Percentiles rank a stretch among this genome's conserved stretches.
These are phyloP conservation scores for Colletotrichum lentis DNA, from an alignment of 2,329 filamentous ascomycete genomes.

Conservation along the genomic window DNA sequence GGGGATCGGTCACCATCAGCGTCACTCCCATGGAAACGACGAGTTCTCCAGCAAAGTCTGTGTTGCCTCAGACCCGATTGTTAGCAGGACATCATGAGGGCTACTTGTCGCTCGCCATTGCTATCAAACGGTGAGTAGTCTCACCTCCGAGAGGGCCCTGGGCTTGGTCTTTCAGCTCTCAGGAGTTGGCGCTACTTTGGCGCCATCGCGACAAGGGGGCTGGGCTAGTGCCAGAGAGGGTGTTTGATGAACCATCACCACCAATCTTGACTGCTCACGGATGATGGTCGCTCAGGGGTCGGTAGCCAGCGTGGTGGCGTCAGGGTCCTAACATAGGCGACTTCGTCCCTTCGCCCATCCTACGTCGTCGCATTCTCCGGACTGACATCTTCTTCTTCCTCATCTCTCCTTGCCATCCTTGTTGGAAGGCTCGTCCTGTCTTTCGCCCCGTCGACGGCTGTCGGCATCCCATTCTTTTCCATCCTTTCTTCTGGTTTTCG, in stretches of 20 bases:
- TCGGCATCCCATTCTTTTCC: conserved; percentile 12
- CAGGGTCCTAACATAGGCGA: neutral
- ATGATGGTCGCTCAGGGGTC: conserved; percentile 8
- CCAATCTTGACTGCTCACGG: neutral
- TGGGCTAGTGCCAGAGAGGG: neutral
- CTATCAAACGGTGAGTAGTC: neutral
- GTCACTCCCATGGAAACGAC: no score
- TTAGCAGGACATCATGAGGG: neutral
- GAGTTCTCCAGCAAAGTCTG: no score
- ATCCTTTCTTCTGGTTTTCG: neutral
- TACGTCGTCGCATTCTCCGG: neutral
- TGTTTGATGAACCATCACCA: conserved; percentile 25
- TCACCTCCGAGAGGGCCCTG: neutral
- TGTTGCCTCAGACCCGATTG: neutral
- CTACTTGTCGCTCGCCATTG: neutral
- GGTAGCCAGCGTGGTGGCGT: conserved; percentile 9
- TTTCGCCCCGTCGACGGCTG: neutral
- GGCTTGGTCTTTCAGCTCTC: conserved; percentile 11
- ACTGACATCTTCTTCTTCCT: neutral
- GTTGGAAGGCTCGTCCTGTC: conserved; percentile 1
- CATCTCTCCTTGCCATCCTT: conserved; percentile 11
- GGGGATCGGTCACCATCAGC: neutral
- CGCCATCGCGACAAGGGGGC: conserved; percentile 27
- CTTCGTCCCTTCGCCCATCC: conserved; percentile 4
- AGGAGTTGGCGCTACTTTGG: conserved; percentile 6